phyloP scores from a whole-genome alignment of 2,329 filamentous ascomycete species.

The Rutstroemia sp. region DNA sequence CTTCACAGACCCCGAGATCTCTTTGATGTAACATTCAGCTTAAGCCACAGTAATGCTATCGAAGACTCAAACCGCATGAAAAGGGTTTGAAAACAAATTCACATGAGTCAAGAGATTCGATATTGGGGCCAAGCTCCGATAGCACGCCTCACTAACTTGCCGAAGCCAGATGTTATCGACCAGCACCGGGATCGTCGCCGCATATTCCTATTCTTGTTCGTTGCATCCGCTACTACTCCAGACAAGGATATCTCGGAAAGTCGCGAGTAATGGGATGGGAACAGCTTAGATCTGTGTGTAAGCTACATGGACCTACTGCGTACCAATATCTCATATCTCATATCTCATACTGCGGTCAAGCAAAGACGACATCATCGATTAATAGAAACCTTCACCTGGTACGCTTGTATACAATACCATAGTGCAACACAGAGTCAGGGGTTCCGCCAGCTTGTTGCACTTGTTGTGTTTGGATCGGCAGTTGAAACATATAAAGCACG shows the following conservation, averaged over 20 bases:
- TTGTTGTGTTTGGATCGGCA: neutral
- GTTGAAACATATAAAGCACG: neutral
- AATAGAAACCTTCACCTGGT: too few species aligned
- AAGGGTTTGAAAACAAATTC: neutral
- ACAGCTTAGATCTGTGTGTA: too few species aligned
- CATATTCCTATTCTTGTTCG: neutral
- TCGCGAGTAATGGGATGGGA: too few species aligned
- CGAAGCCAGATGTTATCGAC: neutral
- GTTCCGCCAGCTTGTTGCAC: neutral
- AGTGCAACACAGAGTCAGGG: neutral
- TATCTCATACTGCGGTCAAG: neutral
- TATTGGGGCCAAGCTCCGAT: neutral
- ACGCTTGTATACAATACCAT: too few species aligned
- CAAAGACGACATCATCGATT: neutral
- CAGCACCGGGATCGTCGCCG: neutral
- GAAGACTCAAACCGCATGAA: too few species aligned
- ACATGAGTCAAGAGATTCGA: neutral
- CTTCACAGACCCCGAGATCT: too few species aligned
- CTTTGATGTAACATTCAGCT: neutral
- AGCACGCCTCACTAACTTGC: neutral
- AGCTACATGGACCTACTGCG: too few species aligned
- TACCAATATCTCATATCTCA: neutral
- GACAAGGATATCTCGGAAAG: neutral
- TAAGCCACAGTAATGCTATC: neutral
- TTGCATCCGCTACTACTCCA: neutral